A percentile compares a stretch with the other conserved stretches of the same genome.
Evolutionary conservation across 1,284 basidiomycete species (phyloP).

Genomic region (Ceratobasidium sp.): DNA sequence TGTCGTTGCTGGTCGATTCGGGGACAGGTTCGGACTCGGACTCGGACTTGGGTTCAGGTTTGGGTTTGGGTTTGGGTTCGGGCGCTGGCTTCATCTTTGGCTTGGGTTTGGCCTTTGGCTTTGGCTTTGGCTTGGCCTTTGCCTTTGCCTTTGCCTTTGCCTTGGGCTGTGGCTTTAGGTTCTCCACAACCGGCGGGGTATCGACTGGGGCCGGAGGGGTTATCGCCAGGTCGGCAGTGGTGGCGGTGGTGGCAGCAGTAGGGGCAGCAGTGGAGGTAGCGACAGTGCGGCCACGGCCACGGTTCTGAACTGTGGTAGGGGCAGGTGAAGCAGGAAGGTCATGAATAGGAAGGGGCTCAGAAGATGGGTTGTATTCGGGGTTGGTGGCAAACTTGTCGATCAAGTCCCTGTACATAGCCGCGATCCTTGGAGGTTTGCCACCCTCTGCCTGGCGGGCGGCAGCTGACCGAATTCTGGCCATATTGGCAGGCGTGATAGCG

Average conservation of each 20-base stretch:
- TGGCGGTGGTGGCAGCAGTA: background rate
- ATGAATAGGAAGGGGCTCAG: background rate
- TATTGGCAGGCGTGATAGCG: background rate
- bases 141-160: no score
- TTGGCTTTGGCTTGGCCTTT: background rate
- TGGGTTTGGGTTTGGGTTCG: background rate
- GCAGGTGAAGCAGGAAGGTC: background rate
- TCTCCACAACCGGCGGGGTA: background rate
- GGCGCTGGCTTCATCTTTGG: background rate
- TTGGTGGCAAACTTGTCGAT: background rate
- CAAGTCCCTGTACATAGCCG: background rate
- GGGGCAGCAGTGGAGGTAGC: background rate
- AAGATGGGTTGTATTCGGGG: conserved; percentile 1
- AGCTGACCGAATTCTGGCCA: background rate
- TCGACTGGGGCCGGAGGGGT: background rate
- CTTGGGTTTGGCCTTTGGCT: background rate
- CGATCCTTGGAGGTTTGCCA: background rate
- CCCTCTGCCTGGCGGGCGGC: background rate
- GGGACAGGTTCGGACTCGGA: background rate
- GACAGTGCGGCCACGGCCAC: background rate
- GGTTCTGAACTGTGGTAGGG: no score
- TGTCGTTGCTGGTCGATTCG: background rate
- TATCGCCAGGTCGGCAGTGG: background rate
- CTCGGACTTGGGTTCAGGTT: background rate
- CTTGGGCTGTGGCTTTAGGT: no score